Percentiles rank a stretch among this genome's conserved stretches.
Evolutionary conservation across 2,329 filamentous ascomycete species (phyloP).

Genomic region (Calonectria pseudoreteaudii): DNA sequence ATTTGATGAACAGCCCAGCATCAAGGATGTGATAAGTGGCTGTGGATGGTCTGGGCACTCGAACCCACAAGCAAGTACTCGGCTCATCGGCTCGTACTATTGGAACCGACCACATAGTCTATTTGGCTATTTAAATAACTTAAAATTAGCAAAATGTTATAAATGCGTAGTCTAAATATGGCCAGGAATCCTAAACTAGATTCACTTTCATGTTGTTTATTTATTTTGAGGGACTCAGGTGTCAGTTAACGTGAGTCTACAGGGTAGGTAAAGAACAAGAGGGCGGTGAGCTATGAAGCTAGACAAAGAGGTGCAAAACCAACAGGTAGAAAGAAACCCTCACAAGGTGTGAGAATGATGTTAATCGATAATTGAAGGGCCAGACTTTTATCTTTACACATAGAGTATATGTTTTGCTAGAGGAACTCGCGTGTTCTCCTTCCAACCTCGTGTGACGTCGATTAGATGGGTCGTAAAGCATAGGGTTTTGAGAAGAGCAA

Average conservation of each 20-base stretch:
- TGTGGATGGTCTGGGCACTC: background rate
- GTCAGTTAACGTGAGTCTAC: too few species aligned
- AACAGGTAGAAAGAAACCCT: background rate
- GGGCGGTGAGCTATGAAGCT: background rate
- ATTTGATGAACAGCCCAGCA: background rate
- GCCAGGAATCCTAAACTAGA: background rate
- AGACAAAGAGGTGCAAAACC: background rate
- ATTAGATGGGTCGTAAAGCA: too few species aligned
- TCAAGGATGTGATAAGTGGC: background rate
- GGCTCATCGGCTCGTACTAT: too few species aligned
- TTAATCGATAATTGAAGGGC: background rate
- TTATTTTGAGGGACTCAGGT: too few species aligned
- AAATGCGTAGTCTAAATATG: fast-evolving
- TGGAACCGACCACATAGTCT: background rate
- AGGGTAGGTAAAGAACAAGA: background rate
- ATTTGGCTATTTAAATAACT: background rate
- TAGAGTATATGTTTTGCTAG: background rate
- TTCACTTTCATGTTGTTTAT: background rate
- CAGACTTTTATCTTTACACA: background rate
- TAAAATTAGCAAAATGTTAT: background rate
- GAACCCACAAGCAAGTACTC: too few species aligned
- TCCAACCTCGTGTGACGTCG: too few species aligned
- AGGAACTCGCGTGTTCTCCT: too few species aligned
- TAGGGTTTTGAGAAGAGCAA: too few species aligned
- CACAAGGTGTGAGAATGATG: too few species aligned